Evolutionary conservation across 257 asterid genomes (phyloP).

Genomic region (Scutellaria galericulata): DNA sequence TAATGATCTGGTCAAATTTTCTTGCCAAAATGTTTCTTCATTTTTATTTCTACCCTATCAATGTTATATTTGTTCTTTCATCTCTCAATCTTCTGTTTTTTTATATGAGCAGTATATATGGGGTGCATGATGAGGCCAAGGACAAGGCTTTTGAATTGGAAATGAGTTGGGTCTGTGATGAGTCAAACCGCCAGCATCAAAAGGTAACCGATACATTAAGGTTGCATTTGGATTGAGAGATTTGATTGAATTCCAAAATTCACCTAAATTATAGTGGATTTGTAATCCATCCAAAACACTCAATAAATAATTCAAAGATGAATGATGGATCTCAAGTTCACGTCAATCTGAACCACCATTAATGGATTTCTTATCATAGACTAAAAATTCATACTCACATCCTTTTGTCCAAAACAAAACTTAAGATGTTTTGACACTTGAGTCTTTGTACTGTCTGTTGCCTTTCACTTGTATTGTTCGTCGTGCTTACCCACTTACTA

Average conservation of each 20-base stretch:
- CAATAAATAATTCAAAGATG: no score
- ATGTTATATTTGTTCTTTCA: not conserved
- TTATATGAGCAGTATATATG: conserved; percentile 59
- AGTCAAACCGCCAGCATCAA: conserved; percentile 80
- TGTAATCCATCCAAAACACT: no score
- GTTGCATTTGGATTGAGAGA: not conserved
- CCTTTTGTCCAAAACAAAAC: no score
- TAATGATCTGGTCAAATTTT: not conserved
- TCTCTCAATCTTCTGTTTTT: conserved; percentile 3
- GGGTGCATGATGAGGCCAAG: conserved; percentile 92
- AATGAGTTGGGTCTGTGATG: conserved; percentile 91
- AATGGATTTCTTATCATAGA: no score
- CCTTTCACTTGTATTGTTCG: not conserved
- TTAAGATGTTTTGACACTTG: no score
- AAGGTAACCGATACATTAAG: conserved; percentile 48
- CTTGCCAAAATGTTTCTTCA: not conserved
- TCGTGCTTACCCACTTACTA: no score
- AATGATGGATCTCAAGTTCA: no score
- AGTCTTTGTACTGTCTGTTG: not conserved
- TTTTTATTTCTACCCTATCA: not conserved
- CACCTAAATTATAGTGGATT: no score
- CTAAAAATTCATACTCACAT: no score
- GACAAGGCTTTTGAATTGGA: conserved; percentile 91
- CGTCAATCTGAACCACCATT: no score
- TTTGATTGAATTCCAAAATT: not conserved